These are phyloP conservation scores for Podaxis sp. DNA, from an alignment of 768 basidiomycete species.

Conservation along the genomic window DNA sequence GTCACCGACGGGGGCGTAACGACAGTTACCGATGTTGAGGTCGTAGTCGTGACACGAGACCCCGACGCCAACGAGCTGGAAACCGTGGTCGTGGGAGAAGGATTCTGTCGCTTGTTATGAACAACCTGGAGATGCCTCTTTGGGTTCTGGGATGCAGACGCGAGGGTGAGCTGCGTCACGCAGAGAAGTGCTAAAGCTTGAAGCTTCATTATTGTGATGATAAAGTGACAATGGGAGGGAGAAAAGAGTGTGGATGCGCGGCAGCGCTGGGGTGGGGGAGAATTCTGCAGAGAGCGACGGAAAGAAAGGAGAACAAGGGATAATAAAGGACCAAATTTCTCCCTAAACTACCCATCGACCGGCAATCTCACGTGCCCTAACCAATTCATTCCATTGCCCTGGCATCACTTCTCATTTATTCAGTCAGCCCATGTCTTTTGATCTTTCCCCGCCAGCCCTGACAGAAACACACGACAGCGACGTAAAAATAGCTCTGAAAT, in stretches of 20 bases:
- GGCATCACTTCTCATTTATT: not conserved
- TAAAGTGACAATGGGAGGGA: conserved; percentile 22
- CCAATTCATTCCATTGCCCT: not conserved
- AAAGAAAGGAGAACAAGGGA: conserved; percentile 8
- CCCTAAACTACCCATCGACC: not conserved
- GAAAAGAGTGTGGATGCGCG: conserved; percentile 26
- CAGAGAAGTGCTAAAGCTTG: conserved; percentile 46
- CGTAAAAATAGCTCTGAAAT: too few species aligned
- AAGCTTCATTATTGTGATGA: conserved; percentile 41
- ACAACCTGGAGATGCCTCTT: conserved; percentile 34
- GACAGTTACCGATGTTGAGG: conserved; percentile 13
- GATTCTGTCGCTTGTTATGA: conserved; percentile 38
- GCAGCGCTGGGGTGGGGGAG: conserved; percentile 12
- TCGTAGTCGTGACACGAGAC: conserved; percentile 12
- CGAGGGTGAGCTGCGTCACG: conserved; percentile 33
- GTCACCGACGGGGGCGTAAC: conserved; percentile 14
- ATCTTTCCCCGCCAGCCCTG: not conserved
- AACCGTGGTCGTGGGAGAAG: conserved; percentile 3
- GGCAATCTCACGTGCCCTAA: not conserved
- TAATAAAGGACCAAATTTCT: not conserved
- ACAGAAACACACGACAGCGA: not conserved
- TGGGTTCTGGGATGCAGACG: conserved; percentile 35
- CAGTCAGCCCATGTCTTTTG: not conserved
- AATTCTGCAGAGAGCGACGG: conserved; percentile 3
- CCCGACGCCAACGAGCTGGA: conserved; percentile 17